Evolutionary conservation across 805 yeast genomes (phyloP).

Genomic region (Yamadazyma ubonensis): DNA sequence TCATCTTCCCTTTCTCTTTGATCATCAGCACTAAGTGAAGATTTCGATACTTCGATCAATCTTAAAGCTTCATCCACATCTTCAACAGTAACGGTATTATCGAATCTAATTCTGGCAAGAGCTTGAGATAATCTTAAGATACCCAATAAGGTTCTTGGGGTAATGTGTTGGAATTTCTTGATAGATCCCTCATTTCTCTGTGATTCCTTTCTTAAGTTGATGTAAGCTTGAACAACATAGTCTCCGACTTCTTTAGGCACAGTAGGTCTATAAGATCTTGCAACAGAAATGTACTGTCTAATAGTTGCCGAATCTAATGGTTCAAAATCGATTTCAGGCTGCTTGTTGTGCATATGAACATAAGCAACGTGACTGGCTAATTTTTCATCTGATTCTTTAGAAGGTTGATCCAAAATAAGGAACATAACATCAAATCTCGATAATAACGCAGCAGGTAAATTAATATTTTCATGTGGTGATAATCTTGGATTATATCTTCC

Average conservation of each 20-base stretch:
- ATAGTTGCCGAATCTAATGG: conserved; percentile 79
- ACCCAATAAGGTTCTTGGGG: conserved; percentile 93
- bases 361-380: conserved; percentile 92
- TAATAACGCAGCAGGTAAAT: conserved; percentile 91
- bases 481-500: conserved; percentile 90
- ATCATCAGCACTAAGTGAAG: conserved; percentile 61
- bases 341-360: conserved; percentile 90
- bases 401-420: conserved; percentile 81
- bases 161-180: conserved; percentile 83
- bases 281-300: conserved; percentile 84
- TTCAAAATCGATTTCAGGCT: conserved; percentile 72
- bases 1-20: conserved; percentile 57
- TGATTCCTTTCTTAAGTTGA: conserved; percentile 89
- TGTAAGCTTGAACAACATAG: conserved; percentile 81
- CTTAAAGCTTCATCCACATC: conserved; percentile 97
- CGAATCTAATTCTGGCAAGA: conserved; percentile 83
- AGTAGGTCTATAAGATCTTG: conserved; percentile 81
- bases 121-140: conserved; percentile 93
- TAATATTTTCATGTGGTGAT: conserved; percentile 93
- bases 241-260: conserved; percentile 83
- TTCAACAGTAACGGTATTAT: conserved; percentile 61
- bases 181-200: conserved; percentile 73
- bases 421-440: conserved; percentile 93
- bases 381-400: conserved; percentile 73
- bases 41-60: conserved; percentile 80